A percentile compares a stretch with the other conserved stretches of the same genome.
phyloP scores from a whole-genome alignment of 495 filamentous ascomycete species.

The Sporormia fimetaria region DNA sequence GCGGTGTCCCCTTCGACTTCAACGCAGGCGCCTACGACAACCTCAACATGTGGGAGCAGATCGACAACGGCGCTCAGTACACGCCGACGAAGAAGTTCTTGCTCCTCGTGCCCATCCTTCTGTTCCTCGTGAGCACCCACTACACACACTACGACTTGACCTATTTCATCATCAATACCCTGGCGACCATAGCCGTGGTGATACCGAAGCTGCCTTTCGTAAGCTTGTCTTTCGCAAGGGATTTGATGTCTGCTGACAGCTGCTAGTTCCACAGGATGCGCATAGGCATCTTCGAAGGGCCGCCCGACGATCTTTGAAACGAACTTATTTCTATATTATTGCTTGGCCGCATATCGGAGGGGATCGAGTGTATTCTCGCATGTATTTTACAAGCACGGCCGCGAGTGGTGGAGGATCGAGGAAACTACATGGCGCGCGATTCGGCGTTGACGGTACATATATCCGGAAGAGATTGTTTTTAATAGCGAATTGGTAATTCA shows the following conservation, averaged over 20 bases:
- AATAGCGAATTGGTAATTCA: too few relatives aligned
- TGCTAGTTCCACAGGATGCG: slow-evolving; percentile 23
- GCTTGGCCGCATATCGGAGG: slow-evolving; percentile 2
- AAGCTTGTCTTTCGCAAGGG: slow-evolving; percentile 35
- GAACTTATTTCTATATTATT: slow-evolving; percentile 1
- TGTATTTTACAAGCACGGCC: slow-evolving; percentile 11
- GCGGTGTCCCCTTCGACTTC: slow-evolving; percentile 97
- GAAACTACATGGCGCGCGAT: too few relatives aligned
- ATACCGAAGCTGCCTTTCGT: slow-evolving; percentile 94
- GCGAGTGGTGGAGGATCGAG: too few relatives aligned
- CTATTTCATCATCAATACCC: slow-evolving; percentile 93
- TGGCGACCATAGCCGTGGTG: slow-evolving; percentile 81
- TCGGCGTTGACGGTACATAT: too few relatives aligned
- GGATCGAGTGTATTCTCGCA: background rate
- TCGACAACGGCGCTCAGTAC: slow-evolving; percentile 97
- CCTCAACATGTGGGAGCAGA: slow-evolving; percentile 99
- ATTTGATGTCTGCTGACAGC: background rate
- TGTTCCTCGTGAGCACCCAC: slow-evolving; percentile 94
- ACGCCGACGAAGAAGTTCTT: slow-evolving; percentile 98
- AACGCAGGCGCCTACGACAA: slow-evolving; percentile 99
- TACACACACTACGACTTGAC: slow-evolving; percentile 96
- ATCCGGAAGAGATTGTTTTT: too few relatives aligned
- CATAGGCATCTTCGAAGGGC: slow-evolving; percentile 19
- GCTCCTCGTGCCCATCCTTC: slow-evolving; percentile 79
- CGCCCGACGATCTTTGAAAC: slow-evolving; percentile 18